Percentiles rank a stretch among this genome's conserved stretches.
Conservation (phyloP, 1,139 yeast genomes). For the Hansenula lynferdii region DNA sequence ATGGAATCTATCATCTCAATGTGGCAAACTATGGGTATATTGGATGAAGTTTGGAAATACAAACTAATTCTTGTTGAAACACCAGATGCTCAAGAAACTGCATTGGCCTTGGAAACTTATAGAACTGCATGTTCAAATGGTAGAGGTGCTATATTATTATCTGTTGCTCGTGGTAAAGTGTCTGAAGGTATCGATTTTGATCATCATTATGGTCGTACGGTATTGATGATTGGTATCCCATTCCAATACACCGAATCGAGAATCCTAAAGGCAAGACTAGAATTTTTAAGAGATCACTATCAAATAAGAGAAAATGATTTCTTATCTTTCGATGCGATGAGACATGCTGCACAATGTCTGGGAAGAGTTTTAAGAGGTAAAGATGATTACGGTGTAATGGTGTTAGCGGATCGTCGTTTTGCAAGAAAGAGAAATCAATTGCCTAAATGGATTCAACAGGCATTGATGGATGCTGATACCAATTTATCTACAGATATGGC, state of each 20-base stretch:
- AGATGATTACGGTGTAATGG: constrained; percentile 99
- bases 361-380: constrained; percentile 97
- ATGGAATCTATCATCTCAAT: constrained; percentile 97
- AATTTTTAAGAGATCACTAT: constrained; percentile 87
- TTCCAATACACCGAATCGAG: constrained; percentile 98
- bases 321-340: constrained; percentile 96
- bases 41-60: constrained; percentile 98
- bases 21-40: constrained; percentile 98
- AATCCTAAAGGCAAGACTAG: constrained; percentile 89
- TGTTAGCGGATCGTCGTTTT: constrained; percentile 90
- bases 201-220: constrained; percentile 97
- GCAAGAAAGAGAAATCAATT: constrained; percentile 79
- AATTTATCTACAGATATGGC: constrained; percentile 98
- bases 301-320: constrained; percentile 93
- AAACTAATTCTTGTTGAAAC: constrained; percentile 95
- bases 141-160: constrained; percentile 90
- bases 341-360: constrained; percentile 98
- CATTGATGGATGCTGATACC: constrained; percentile 83
- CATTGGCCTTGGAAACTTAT: constrained; percentile 90
- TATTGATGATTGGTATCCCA: constrained; percentile 97
- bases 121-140: constrained; percentile 97
- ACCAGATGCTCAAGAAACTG: constrained; percentile 98
- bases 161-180: constrained; percentile 98
- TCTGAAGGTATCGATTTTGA: constrained; percentile 99
- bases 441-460: constrained; percentile 98